These are phyloP conservation scores for Pseudogymnoascus pannorum DNA, from an alignment of 2,329 filamentous ascomycete species.

Conservation along the genomic window DNA sequence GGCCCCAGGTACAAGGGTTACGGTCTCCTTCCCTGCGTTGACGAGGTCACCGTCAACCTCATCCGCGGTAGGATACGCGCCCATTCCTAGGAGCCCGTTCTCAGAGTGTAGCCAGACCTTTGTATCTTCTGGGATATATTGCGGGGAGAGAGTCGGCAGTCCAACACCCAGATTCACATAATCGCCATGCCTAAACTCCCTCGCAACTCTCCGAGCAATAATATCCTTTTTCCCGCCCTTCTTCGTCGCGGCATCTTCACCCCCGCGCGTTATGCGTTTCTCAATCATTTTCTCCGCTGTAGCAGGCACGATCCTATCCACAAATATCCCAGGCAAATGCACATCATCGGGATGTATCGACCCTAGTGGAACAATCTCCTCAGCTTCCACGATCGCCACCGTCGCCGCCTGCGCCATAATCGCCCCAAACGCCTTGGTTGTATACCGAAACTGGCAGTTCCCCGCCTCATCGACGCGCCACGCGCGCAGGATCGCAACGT, in stretches of 20 bases:
- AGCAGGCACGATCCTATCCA: conserved; percentile 71
- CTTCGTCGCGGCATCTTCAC: conserved; percentile 32
- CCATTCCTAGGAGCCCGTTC: conserved; percentile 80
- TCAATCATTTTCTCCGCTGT: conserved; percentile 68
- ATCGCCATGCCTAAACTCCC: conserved; percentile 69
- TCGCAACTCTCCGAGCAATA: conserved; percentile 69
- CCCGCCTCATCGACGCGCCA: conserved; percentile 70
- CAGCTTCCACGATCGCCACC: conserved; percentile 74
- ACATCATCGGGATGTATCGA: conserved; percentile 67
- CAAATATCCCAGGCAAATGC: conserved; percentile 74
- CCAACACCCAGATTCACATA: conserved; percentile 77
- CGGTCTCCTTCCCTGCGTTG: conserved; percentile 83
- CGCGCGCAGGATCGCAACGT: conserved; percentile 70
- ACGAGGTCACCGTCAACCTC: conserved; percentile 70
- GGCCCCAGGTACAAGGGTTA: conserved; percentile 70
- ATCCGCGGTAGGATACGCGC: conserved; percentile 66
- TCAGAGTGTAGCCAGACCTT: conserved; percentile 81
- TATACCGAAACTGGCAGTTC: conserved; percentile 74
- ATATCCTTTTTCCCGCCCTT: conserved; percentile 51
- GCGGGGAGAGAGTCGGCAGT: conserved; percentile 81
- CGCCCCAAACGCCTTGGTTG: conserved; percentile 66
- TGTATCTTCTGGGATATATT: conserved; percentile 59
- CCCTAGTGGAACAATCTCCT: conserved; percentile 71
- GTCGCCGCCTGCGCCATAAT: conserved; percentile 77
- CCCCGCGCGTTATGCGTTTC: conserved; percentile 51